Base-by-base conservation (phyloP, 768 basidiomycete genomes). In the Dendrothele bispora region DNA sequence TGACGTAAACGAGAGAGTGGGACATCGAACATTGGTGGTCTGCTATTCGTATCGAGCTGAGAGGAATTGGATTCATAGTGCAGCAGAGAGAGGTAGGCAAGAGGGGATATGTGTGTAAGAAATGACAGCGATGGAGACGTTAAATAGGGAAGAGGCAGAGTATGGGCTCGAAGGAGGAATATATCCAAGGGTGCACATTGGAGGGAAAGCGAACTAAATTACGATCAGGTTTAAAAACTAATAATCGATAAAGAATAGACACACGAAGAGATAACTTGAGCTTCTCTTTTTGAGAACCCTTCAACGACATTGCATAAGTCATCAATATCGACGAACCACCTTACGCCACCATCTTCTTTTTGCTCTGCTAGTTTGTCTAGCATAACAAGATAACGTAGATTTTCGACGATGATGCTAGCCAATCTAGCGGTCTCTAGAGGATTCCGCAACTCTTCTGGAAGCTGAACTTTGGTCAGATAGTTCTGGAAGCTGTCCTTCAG, bases 271-370 rank as follows among this genome's bases (percentile, higher is more conserved):
- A 85, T 66, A 0, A 63, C 67, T 37, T 71, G 63, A 1, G 80
- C 80, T 63, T 88, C 86, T 11, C 58, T 68, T 52, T 64, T 70
- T 1, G 83, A 77, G 48, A 86, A 66, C 7, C 57, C 61, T 52
- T 79, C 77, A 3, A 81, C 60, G 27, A 70, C 67, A 21, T 74
- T 68, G 47, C 73, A 75, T 17, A 87, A 64, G 26, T 73, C 63
- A 54, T 84, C 83, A 5, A 83, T 66, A 50, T 83, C 84, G 45
- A 73, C 79, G 60, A 91, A 91, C 90, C 90, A 91, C 44, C 80
- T 73, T 32, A 86, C 73, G 1, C 88, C 86, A 29, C 75, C 77
- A 39, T 79, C 78, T 22, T 82, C 79, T 49, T 79, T 79, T 46
- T 75, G 70, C 11, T 72, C 68, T 1, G 89, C 88, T 14, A 91